A percentile compares a stretch with the other conserved stretches of the same genome.
phyloP scores from a whole-genome alignment of 2,329 filamentous ascomycete species.

The Fusarium ambrosium region DNA sequence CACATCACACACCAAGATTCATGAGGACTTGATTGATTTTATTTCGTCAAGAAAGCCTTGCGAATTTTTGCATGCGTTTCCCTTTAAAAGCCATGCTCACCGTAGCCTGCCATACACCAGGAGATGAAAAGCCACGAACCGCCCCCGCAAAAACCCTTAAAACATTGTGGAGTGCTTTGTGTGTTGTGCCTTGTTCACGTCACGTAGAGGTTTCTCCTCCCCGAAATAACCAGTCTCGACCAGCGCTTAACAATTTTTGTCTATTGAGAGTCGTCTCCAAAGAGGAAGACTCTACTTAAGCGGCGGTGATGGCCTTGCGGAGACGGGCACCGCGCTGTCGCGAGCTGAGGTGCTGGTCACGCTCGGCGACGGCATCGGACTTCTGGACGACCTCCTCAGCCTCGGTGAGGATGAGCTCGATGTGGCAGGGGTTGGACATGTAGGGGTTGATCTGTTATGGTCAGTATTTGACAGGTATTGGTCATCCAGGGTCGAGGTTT shows the following conservation, averaged over 20 bases:
- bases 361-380: conserved; percentile 83
- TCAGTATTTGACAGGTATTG: conserved; percentile 16
- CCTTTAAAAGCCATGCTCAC: conserved; percentile 56
- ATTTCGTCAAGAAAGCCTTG: conserved; percentile 55
- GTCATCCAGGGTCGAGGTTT: neutral
- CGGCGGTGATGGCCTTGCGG: conserved; percentile 74
- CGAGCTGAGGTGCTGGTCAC: conserved; percentile 80
- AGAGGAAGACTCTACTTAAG: conserved; percentile 59
- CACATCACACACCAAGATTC: conserved; percentile 16
- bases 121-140: conserved; percentile 57
- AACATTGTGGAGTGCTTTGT: conserved; percentile 43
- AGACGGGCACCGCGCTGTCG: conserved; percentile 87
- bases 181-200: conserved; percentile 39
- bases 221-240: conserved; percentile 43
- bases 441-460: conserved; percentile 93
- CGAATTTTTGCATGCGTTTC: conserved; percentile 55
- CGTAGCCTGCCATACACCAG: conserved; percentile 56
- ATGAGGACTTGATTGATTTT: conserved; percentile 53
- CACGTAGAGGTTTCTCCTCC: conserved; percentile 32
- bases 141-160: conserved; percentile 50
- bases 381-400: conserved; percentile 96
- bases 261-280: conserved; percentile 23
- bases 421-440: conserved; percentile 99
- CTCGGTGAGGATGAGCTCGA: conserved; percentile 99
- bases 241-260: conserved; percentile 43